Percentiles rank a stretch among this genome's conserved stretches.
Conservation (phyloP, 2,329 filamentous ascomycete species). For the Davidsoniella eucalypti region DNA sequence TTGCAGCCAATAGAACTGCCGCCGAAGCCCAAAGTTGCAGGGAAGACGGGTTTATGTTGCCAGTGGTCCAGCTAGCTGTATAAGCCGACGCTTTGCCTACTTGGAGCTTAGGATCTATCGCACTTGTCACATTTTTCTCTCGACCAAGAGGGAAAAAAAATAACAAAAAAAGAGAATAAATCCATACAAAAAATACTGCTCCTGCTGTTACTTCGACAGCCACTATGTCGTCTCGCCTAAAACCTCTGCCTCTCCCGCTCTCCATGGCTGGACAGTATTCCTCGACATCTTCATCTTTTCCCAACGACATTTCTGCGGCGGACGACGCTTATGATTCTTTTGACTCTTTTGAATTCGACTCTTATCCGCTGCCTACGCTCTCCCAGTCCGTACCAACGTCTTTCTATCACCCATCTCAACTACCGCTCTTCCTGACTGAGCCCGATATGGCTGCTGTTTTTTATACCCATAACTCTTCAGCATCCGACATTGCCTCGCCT, state of each 20-base stretch:
- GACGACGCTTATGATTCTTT: conserved; percentile 11
- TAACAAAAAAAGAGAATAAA: neutral
- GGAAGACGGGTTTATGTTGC: neutral
- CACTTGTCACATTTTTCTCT: neutral
- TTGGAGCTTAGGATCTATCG: neutral
- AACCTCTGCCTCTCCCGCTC: conserved; percentile 36
- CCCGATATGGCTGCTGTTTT: conserved; percentile 25
- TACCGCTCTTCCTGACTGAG: conserved; percentile 15
- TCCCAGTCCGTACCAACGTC: conserved; percentile 8
- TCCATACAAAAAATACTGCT: neutral
- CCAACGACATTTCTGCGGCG: neutral
- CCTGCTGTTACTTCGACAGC: neutral
- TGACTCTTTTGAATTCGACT: conserved; percentile 12
- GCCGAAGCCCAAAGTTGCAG: conserved; percentile 2
- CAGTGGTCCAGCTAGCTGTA: conserved; percentile 1
- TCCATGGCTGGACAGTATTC: conserved; percentile 32
- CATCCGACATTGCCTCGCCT: conserved; percentile 53
- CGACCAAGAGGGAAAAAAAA: conserved; percentile 1
- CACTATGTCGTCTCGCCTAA: conserved; percentile 32
- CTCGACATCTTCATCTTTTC: neutral
- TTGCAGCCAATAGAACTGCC: conserved; percentile 2
- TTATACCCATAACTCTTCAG: conserved; percentile 36
- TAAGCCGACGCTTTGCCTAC: conserved; percentile 8
- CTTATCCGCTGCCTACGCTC: conserved; percentile 8
- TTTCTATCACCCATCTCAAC: conserved; percentile 4